Percentiles rank a stretch among this genome's conserved stretches.
Conservation (phyloP, 768 basidiomycete genomes). For the Clavulina sp. region DNA sequence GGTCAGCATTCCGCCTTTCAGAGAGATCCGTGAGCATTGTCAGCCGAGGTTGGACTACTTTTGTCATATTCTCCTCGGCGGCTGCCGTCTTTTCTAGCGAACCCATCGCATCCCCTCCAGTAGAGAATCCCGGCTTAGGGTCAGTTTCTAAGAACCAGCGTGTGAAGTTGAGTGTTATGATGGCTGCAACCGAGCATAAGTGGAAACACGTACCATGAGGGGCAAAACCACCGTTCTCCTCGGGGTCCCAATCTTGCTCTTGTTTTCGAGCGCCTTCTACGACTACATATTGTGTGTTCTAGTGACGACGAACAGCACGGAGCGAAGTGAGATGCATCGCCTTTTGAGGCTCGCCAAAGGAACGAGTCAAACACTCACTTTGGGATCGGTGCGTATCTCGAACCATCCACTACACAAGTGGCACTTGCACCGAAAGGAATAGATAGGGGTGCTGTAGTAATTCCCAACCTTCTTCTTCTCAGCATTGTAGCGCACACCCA, state of each 20-base stretch:
- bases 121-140: conserved; percentile 8
- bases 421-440: conserved; percentile 92
- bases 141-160: conserved; percentile 18
- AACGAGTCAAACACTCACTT: conserved; percentile 32
- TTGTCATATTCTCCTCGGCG: conserved; percentile 50
- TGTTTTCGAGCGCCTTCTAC: conserved; percentile 85
- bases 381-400: conserved; percentile 92
- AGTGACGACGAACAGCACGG: neutral
- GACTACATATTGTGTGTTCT: conserved; percentile 95
- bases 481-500: conserved; percentile 99
- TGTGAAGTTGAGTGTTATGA: conserved; percentile 48
- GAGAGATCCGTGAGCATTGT: conserved; percentile 63
- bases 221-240: conserved; percentile 86
- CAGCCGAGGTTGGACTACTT: conserved; percentile 63
- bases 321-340: neutral
- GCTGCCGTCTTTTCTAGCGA: conserved; percentile 79
- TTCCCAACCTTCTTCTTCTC: conserved; percentile 95
- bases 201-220: conserved; percentile 42
- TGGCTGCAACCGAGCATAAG: too few species aligned
- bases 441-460: conserved; percentile 92
- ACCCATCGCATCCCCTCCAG: conserved; percentile 49
- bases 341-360: too few species aligned
- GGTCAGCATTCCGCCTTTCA: conserved; percentile 68
- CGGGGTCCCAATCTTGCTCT: conserved; percentile 92
- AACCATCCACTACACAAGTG: conserved; percentile 95